phyloP scores from a whole-genome alignment of 208 protist species.

The Trypanosoma cruzi region DNA sequence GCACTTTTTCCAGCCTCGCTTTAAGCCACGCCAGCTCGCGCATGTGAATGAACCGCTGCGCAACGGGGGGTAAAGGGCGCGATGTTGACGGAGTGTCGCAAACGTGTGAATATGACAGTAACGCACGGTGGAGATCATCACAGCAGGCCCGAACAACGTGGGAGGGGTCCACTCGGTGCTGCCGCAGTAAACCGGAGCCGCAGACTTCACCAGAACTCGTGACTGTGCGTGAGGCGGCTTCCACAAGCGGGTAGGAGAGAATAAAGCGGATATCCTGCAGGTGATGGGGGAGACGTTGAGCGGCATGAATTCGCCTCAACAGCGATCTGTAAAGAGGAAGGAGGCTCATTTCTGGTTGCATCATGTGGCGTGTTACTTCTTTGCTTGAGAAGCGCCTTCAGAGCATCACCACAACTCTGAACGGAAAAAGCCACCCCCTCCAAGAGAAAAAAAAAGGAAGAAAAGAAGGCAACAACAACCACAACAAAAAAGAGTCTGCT shows the following conservation, averaged over 20 bases:
- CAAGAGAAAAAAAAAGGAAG: too few relatives aligned
- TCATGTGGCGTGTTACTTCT: not conserved
- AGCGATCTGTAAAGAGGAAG: constrained; percentile 53
- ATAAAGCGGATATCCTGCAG: constrained; percentile 82
- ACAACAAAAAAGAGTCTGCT: not conserved
- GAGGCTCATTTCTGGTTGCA: constrained; percentile 39
- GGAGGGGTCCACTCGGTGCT: constrained; percentile 15
- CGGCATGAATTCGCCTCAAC: constrained; percentile 66
- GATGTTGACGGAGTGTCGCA: not conserved
- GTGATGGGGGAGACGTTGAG: constrained; percentile 48
- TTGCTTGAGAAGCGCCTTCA: not conserved
- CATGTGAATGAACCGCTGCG: constrained; percentile 45
- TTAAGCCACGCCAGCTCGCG: constrained; percentile 71
- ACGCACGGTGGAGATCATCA: constrained; percentile 27
- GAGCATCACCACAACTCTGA: too few relatives aligned
- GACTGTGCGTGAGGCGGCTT: not conserved
- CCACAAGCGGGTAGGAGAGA: constrained; percentile 49
- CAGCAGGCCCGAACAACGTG: constrained; percentile 24
- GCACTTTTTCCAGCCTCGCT: constrained; percentile 39
- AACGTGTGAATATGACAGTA: constrained; percentile 21
- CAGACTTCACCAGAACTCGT: not conserved
- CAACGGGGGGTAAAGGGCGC: constrained; percentile 13
- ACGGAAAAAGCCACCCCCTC: too few relatives aligned
- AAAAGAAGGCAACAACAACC: constrained; percentile 3
- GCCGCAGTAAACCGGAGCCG: not conserved